Evolutionary conservation across 1,284 basidiomycete species (phyloP).

Genomic region (Abortiporus biennis): DNA sequence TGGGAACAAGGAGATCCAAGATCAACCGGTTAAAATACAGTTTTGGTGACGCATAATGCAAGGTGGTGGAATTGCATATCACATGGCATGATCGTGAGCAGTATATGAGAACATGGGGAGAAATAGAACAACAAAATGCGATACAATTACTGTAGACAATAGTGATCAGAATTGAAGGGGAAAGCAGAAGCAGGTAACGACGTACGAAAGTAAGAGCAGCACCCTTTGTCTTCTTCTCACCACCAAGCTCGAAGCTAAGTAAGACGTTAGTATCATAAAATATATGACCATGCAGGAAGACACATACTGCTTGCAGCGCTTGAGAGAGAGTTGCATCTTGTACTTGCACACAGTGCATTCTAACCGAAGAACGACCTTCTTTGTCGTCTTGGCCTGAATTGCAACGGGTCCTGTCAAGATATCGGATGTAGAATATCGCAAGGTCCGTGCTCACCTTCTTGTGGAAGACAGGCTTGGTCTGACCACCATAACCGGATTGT

Average conservation of each 20-base stretch:
- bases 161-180: constrained; percentile 7
- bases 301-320: constrained; percentile 98
- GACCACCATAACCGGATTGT: constrained; percentile 99
- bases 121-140: constrained; percentile 13
- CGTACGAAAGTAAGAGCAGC: constrained; percentile 87
- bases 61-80: too few species aligned
- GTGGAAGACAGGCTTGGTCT: constrained; percentile 99
- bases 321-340: constrained; percentile 93
- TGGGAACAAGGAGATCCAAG: too few species aligned
- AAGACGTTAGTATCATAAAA: constrained; percentile 9
- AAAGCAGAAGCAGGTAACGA: constrained; percentile 25
- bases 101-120: not conserved
- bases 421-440: not conserved
- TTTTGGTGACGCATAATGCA: too few species aligned
- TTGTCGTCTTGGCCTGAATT: constrained; percentile 86
- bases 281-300: not conserved
- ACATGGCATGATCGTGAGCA: too few species aligned
- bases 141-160: constrained; percentile 19
- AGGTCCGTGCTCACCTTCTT: constrained; percentile 87
- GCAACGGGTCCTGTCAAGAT: not conserved
- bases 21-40: too few species aligned
- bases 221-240: constrained; percentile 99
- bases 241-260: constrained; percentile 93
- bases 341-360: constrained; percentile 99
- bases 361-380: constrained; percentile 97